Percentiles rank a stretch among this genome's conserved stretches.
Evolutionary conservation across 1,139 yeast species (phyloP).

Genomic region (Blastobotrys niveus): DNA sequence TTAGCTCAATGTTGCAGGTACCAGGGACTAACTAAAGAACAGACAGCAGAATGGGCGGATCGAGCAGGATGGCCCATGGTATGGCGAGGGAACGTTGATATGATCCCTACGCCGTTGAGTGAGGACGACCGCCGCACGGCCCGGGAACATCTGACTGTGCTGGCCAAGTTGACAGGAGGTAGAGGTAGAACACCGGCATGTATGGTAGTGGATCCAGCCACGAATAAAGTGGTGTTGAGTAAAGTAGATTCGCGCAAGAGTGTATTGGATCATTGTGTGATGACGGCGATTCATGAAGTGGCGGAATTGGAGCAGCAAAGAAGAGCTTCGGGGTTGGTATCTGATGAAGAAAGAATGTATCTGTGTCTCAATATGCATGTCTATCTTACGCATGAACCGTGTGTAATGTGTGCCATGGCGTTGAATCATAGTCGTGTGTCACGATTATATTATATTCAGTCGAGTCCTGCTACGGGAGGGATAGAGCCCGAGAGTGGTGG

Average conservation of each 20-base stretch:
- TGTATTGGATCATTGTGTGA: constrained; percentile 69
- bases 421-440: constrained; percentile 81
- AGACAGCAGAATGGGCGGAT: constrained; percentile 57
- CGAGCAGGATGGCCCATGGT: constrained; percentile 72
- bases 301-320: constrained; percentile 45
- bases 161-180: background rate
- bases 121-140: constrained; percentile 14
- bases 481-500: constrained; percentile 55
- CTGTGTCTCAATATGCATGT: constrained; percentile 73
- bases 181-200: constrained; percentile 42
- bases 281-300: constrained; percentile 60
- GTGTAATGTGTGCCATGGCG: constrained; percentile 97
- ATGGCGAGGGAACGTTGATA: constrained; percentile 90
- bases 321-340: constrained; percentile 14
- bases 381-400: constrained; percentile 91
- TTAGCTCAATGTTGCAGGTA: constrained; percentile 42
- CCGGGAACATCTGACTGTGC: background rate
- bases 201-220: constrained; percentile 45
- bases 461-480: constrained; percentile 48
- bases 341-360: constrained; percentile 38
- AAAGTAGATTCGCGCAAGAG: constrained; percentile 38
- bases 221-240: constrained; percentile 36
- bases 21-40: constrained; percentile 60
- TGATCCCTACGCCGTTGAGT: constrained; percentile 57
- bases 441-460: constrained; percentile 55